Base-by-base conservation (phyloP, 2,329 filamentous ascomycete genomes). In the Arthroderma uncinatum region DNA sequence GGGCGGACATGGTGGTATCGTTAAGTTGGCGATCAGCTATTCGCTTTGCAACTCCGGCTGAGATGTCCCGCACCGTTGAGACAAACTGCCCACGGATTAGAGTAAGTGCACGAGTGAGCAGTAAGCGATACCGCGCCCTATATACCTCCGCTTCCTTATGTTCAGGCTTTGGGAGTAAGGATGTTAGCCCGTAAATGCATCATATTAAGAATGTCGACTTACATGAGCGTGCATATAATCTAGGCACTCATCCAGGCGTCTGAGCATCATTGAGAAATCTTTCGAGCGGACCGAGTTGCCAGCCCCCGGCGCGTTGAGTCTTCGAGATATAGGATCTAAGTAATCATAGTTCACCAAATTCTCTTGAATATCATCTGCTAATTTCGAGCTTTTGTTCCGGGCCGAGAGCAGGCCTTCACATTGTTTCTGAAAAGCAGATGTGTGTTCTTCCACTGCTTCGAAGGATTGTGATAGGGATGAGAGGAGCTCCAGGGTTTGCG, bases 291-390 rank as follows among this genome's bases (percentile, higher is more conserved):
- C 91, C 57, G 95, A 78, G 58, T 86, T 89, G 53, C 88, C 85
- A 19, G 92, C 91, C 0, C 91, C 90, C 0, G 93, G 91, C 0
- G 91, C 91, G 75, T 97, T 97, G 58, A 98, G 81, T 12, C 90
- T 82, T 57, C 91, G 82, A 0, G 90, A 95, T 59, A 92, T 90
- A 50, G 86, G 90, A 62, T 98, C 93, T 4, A 98, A 79, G 67
- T 95, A 96, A 19, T 87, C 83, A 70, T 98, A 98, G 72, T 95
- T 96, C 67, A 91, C 85, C n/a, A 96, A 76, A 64, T 96, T 94
- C 23, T 88, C 87, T 25, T 88, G 86, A 57, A 98, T 86, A 58
- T 90, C 85, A 63, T 94, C 83, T 2, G 90, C 89, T 42, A 98
- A 79, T 62, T 79, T 81, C 60, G 88, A 84, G 40, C 96, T 79